Evolutionary conservation across 129 eudicot genomes (phyloP), one percentile per base, ranked within the genome.

Genomic region (Glebionis coronaria): DNA sequence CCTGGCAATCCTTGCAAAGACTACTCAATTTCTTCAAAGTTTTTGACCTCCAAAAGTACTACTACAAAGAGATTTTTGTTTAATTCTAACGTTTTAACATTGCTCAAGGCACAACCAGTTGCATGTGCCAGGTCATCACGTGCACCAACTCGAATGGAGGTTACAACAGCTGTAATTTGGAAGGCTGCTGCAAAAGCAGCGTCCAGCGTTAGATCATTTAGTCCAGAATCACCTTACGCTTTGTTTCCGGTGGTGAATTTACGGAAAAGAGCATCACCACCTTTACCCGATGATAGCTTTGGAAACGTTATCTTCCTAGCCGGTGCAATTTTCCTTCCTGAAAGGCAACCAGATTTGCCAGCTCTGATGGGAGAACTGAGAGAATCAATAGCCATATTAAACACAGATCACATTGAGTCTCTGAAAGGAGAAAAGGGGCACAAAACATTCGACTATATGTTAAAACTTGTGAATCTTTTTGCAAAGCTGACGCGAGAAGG

Each of bases 161-260:
- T 55, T 21, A 53, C 69, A n/a, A 38, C 63, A 38, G 44, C 53
- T n/a, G 9, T 68, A 2, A 27, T 68, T 8, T 68, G 73, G 73
- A 55, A 40, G 52, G 73, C 44, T 8, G 69, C 62, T 3, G 69
- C 76, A 27, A 51, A 72, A 54, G 69, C 70, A 5, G 69, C 76
- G 15, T 61, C 63, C 10, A 63, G n/a, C 2, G 49, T 72, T 0
- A 63, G 62, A 51, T 40, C 62, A 8, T 61, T 20, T 52, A 44
- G 69, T 25, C 76, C 40, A 14, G 19, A 62, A 0, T 31, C 76
- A 63, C 70, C 76, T 35, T 56, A 73, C 12, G 46, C 14, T 23
- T 27, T 64, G 9, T 42, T 27, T 2, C 40, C 65, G 15, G 2
- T 28, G 16, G 78, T 73, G 65, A 45, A 64, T 44, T 9, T 73